phyloP scores from a whole-genome alignment of 331 rosid genomes.

The Rhamnella rubrinervis region DNA sequence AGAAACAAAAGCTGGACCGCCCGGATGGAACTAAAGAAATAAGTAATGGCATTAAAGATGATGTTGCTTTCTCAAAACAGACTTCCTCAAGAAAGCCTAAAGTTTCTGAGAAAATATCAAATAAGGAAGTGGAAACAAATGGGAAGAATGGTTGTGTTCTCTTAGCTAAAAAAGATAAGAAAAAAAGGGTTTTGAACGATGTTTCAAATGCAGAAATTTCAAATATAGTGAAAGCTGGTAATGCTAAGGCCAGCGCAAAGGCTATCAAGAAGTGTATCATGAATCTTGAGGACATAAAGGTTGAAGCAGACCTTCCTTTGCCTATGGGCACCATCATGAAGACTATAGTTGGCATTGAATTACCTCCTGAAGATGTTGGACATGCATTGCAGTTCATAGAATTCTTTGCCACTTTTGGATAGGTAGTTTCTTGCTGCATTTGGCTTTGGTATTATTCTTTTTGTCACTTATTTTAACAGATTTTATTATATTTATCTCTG shows the following conservation, averaged over 20 bases:
- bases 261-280: slow-evolving; percentile 17
- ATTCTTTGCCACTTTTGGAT: slow-evolving; percentile 71
- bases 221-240: slow-evolving; percentile 17
- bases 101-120: slow-evolving; percentile 15
- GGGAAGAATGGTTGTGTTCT: slow-evolving; percentile 15
- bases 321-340: slow-evolving; percentile 53
- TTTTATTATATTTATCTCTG: neutral
- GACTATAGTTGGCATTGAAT: slow-evolving; percentile 45
- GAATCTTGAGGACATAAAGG: slow-evolving; percentile 15
- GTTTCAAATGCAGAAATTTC: slow-evolving; percentile 13
- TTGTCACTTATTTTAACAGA: neutral
- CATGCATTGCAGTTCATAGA: slow-evolving; percentile 73
- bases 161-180: slow-evolving; percentile 21
- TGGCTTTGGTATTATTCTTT: neutral
- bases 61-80: slow-evolving; percentile 22
- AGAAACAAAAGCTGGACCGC: slow-evolving; percentile 48
- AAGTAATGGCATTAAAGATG: slow-evolving; percentile 44
- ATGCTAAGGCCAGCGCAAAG: slow-evolving; percentile 20
- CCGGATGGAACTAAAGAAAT: slow-evolving; percentile 54
- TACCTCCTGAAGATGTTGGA: slow-evolving; percentile 61
- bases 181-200: slow-evolving; percentile 17
- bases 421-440: slow-evolving; percentile 43
- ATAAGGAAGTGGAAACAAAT: slow-evolving; percentile 25
- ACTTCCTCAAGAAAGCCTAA: slow-evolving; percentile 30
- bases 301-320: slow-evolving; percentile 31